Evolutionary conservation across 768 basidiomycete species (phyloP), one percentile per base, ranked within the genome.

Genomic region (Leccinum ochraceum): DNA sequence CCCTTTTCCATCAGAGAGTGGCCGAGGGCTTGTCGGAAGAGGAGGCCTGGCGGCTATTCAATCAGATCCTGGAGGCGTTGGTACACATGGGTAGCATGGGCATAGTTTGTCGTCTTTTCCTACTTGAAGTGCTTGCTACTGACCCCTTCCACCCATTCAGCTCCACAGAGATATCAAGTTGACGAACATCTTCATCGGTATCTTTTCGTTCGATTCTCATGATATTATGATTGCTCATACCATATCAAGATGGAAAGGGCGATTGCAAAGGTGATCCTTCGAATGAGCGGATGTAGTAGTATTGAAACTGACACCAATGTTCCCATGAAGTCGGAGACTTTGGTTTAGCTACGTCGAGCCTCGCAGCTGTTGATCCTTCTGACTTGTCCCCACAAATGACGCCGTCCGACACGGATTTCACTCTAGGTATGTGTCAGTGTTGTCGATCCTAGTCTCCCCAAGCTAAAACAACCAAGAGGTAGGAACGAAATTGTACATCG

Each of bases 181-280:
- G 14, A 91, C 90, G 0, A 98, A 98, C 67, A 94, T 98, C 63
- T 94, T 98, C 74, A 93, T 96, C 54, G 92, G 93, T 92, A 65
- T 32, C 82, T 72, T 6, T n/a, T 16, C 14, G 13, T 30, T 50
- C 13, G 24, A 34, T 34, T 53, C 13, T 2, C 28, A 46, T 6
- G 24, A 50, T 46, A 22, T 28, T 44, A 34, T 46, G 11, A 28
- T 56, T 34, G n/a, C 52, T 59, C n/a, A 61, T 50, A 17, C 1
- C 20, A 0, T 9, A 6, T 44, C 59, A 37, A 92, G 90, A 93
- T 70, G 88, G 84, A 30, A 90, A 89, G 56, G 90, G 90, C 4
- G 90, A 93, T 63, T 90, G 89, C 68, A 94, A 93, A 86, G 84
- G 88, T 84, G 60, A 60, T 69, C 28, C 1, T 28, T 52, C 20